Base-by-base conservation (phyloP, 2,329 filamentous ascomycete genomes). In the Nectriaceae sp. region DNA sequence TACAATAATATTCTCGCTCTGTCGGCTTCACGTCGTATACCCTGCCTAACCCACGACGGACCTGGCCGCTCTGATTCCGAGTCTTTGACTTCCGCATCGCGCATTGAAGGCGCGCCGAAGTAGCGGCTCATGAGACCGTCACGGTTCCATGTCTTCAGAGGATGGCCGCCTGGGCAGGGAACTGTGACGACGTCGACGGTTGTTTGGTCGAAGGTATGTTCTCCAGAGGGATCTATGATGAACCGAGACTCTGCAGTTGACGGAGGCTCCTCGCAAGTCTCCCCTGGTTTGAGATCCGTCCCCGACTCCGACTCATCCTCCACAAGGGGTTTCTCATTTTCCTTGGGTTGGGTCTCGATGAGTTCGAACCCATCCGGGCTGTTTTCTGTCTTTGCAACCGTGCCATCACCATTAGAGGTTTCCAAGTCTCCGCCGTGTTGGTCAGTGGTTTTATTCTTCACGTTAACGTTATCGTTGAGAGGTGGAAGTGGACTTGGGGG, bases 161-260 rank as follows among this genome's bases (percentile, higher is more conserved):
- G 70, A 33, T 80, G 73, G 0, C 75, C 78, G 0, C 78, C 79
- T 0, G 78, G 74, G 51, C 79, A 82, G 0, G 79, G 77, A 5
- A 82, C 73, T 5, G 77, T 72, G 33, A 82, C 69, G 37, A 82
- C 68, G 46, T 82, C 79, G 40, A 80, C 77, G 3, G 68, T 72
- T 1, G 79, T 82, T 56, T 80, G 72, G 49, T 82, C 79, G 54
- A 80, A 64, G 3, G 70, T 72, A 26, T 64, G 54, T 21, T 65
- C 57, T 15, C 70, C 70, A 4, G 54, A 59, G 0, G 70, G 70
- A 42, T 72, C 70, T 26, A 71, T 50, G 18, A 55, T 61, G 53
- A 72, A 70, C 33, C 63, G 62, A 10, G 20, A 41, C 37, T 40
- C 11, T 49, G 24, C 11, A 50, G 45, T 21, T 40, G 46, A 21